phyloP scores from a whole-genome alignment of 176 grass and related monocot species.

The Leersia perrieri region DNA sequence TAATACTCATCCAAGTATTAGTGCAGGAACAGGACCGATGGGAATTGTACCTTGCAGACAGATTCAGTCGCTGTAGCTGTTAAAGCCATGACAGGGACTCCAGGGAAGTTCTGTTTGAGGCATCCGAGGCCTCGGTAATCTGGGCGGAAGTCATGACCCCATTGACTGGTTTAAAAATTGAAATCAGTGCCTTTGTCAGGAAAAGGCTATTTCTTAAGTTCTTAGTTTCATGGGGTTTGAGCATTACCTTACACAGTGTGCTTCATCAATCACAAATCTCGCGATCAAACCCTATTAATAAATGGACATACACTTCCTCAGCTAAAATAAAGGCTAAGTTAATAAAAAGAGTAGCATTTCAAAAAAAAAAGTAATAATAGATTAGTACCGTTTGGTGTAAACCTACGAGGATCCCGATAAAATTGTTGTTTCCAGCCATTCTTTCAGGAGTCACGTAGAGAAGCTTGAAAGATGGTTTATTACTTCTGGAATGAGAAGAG shows the following conservation, averaged over 20 bases:
- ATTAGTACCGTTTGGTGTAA: conserved; percentile 77
- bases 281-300: conserved; percentile 68
- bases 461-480: conserved; percentile 71
- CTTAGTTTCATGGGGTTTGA: conserved; percentile 17
- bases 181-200: conserved; percentile 1
- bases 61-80: conserved; percentile 89
- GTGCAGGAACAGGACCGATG: background rate
- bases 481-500: conserved; percentile 45
- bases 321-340: background rate
- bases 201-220: background rate
- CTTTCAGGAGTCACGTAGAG: conserved; percentile 93
- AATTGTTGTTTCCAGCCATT: conserved; percentile 52
- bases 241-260: conserved; percentile 89
- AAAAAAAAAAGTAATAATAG: background rate
- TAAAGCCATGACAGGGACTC: conserved; percentile 79
- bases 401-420: conserved; percentile 64
- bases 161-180: conserved; percentile 56
- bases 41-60: conserved; percentile 57
- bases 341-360: background rate
- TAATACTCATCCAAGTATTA: background rate
- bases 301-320: background rate
- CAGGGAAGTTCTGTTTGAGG: conserved; percentile 85
- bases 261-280: conserved; percentile 95
- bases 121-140: conserved; percentile 85
- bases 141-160: conserved; percentile 93